Percentiles rank a stretch among this genome's conserved stretches.
phyloP scores from a whole-genome alignment of 176 grass and related monocot genomes.

The Oryza rufipogon region DNA sequence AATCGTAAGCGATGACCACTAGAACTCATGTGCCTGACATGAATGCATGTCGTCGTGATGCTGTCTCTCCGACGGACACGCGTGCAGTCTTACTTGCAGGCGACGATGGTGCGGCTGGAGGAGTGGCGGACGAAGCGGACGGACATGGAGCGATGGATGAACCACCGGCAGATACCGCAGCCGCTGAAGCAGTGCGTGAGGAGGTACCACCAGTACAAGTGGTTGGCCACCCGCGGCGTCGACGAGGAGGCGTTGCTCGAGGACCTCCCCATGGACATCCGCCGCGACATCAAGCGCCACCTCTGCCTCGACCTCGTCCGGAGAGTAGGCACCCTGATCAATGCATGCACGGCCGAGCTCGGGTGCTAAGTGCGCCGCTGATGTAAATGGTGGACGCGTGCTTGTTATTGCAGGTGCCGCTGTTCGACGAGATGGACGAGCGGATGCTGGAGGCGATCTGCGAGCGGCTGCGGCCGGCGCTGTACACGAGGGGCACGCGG shows the following conservation, averaged over 20 bases:
- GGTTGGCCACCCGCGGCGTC: slow-evolving; percentile 76
- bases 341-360: no score
- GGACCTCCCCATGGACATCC: slow-evolving; percentile 76
- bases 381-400: not conserved
- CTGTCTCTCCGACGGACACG: not conserved
- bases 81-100: slow-evolving; percentile 81
- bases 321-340: slow-evolving; percentile 32
- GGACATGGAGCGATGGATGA: slow-evolving; percentile 98
- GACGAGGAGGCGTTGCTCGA: slow-evolving; percentile 67
- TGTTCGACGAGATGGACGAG: slow-evolving; percentile 99
- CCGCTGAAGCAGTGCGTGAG: slow-evolving; percentile 76
- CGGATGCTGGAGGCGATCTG: slow-evolving; percentile 96
- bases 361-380: not conserved
- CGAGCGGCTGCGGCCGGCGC: slow-evolving; percentile 83
- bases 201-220: slow-evolving; percentile 82
- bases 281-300: slow-evolving; percentile 85
- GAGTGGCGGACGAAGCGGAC: slow-evolving; percentile 87
- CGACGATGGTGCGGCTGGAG: slow-evolving; percentile 86
- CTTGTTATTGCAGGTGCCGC: slow-evolving; percentile 49
- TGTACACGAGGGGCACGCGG: slow-evolving; percentile 75
- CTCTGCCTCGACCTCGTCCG: slow-evolving; percentile 74
- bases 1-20: not conserved
- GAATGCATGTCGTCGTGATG: not conserved
- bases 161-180: slow-evolving; percentile 82
- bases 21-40: not conserved